Base-by-base conservation (phyloP, 2,329 filamentous ascomycete species). In the Nemania sp. region DNA sequence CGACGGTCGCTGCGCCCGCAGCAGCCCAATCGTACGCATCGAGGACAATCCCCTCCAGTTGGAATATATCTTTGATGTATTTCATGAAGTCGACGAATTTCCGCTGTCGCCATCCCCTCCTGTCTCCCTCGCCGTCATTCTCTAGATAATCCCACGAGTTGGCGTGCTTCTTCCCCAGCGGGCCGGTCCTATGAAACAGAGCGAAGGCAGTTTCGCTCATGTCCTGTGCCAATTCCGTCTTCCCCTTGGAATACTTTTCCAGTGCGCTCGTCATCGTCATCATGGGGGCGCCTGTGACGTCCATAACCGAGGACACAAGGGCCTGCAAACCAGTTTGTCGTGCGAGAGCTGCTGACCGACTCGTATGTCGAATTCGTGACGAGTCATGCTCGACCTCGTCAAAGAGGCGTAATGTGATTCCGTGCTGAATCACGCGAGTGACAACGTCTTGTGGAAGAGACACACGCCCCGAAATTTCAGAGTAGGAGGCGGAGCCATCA, bases 401-500 rank as follows among this genome's bases (percentile, higher is more conserved):
- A 35, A 79, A 80, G 32, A 80, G 67, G 15, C 75, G 76, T 15
- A 77, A 68, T 2, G 76, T 76, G 11, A 72, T 71, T 18, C 70
- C 76, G 65, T 79, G 76, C 57, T 75, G 71, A 34, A 80, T 50
- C 20, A 79, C 62, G 17, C 78, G 75, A 25, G 68, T 67, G 34
- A 75, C 76, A 17, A 78, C 74, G 25, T 77, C 75, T 35, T 72
- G 65, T 0, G 78, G 78, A 3, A 80, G 75, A 15, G 69, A 66
- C 2, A 73, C 72, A 32, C 73, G 68, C 29, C 72, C 64, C 15
- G 78, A 73, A 17, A 81, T 77, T 11, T 78, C 76, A 3, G 68
- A 61, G 55, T 77, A 78, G 2, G 79, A 78, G 6, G 80, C 79
- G 3, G 75, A 73, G 15, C 79, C 79, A 21, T 78, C 72, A 1